A percentile compares a stretch with the other conserved stretches of the same genome.
Evolutionary conservation across 805 yeast genomes (phyloP).

Genomic region (Blastobotrys peoriensis): DNA sequence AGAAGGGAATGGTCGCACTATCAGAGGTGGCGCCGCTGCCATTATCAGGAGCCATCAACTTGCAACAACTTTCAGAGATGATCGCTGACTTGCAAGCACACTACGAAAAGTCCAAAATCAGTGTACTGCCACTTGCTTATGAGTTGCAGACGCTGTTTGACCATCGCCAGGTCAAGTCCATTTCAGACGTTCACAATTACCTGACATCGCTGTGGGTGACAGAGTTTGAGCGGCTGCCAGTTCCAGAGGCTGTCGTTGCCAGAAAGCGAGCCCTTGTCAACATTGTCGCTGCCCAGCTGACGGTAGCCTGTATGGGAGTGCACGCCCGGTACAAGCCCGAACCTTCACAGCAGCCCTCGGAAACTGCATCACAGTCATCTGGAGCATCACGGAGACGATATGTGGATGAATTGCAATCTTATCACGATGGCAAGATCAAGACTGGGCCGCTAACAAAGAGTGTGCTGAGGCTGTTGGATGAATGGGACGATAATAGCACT

Average conservation of each 20-base stretch:
- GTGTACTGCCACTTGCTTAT: constrained; percentile 5
- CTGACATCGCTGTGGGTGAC: constrained; percentile 21
- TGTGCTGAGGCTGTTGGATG: background rate
- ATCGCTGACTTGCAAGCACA: constrained; percentile 7
- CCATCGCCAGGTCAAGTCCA: constrained; percentile 3
- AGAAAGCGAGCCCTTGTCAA: background rate
- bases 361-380: background rate
- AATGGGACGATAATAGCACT: background rate
- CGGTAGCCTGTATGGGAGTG: background rate
- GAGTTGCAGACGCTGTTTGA: constrained; percentile 11
- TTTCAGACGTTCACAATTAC: constrained; percentile 12
- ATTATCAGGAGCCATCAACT: constrained; percentile 3
- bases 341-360: background rate
- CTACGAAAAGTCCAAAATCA: constrained; percentile 7
- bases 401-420: background rate
- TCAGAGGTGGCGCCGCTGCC: constrained; percentile 2
- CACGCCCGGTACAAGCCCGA: background rate
- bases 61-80: constrained; percentile 10
- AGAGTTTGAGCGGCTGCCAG: background rate
- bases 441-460: background rate
- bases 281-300: background rate
- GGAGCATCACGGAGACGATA: background rate
- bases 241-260: background rate
- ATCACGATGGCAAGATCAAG: background rate
- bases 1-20: background rate